Evolutionary conservation across 805 yeast genomes (phyloP), one percentile per base, ranked within the genome.

Genomic region (Danielia reshetovae): DNA sequence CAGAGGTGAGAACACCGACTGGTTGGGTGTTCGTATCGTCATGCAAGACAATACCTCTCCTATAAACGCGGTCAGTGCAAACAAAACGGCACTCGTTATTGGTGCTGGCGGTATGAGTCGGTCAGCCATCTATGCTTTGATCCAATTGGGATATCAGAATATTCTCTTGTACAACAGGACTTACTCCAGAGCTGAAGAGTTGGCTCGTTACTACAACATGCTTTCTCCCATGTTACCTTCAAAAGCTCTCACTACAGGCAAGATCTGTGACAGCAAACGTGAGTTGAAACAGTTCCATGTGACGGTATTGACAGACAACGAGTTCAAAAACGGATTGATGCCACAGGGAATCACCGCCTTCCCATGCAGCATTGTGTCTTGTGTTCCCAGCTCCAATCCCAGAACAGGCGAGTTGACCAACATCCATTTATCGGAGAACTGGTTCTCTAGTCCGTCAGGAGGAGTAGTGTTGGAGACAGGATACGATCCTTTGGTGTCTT

Each of bases 21-120:
- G 52, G 50, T 29, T 43, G 14, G 50, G 44, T 16, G 34, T 48
- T 12, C 30, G 40, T 13, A 18, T 31, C 9, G 30, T 36, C 5
- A 27, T 41, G 21, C 19, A 24, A 17, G 38, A 34, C 11, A 37
- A 39, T 21, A 26, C 36, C n/a, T 40, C 50, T 3, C 48, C 52
- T 4, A 45, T 48, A 17, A 48, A 48, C 34, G 40, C 41, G 11
- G 48, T 40, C 4, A 40, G 41, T 18, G 19, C 30, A 14, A 25
- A 33, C n/a, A 43, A 41, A 23, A 30, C 42, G 11, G 50, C 49
- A 7, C 32, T 48, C 28, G 45, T 48, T 0, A 18, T 48, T 6
- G 52, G 52, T 7, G 45, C 49, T 14, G 48, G 50, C 16, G 45
- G 48, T 18, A 42, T 43, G 39, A 38, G 46, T 28, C 34, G 47